A percentile compares a stretch with the other conserved stretches of the same genome.
Evolutionary conservation across 169 alveolate species (phyloP).

Genomic region (Theileria equi): DNA sequence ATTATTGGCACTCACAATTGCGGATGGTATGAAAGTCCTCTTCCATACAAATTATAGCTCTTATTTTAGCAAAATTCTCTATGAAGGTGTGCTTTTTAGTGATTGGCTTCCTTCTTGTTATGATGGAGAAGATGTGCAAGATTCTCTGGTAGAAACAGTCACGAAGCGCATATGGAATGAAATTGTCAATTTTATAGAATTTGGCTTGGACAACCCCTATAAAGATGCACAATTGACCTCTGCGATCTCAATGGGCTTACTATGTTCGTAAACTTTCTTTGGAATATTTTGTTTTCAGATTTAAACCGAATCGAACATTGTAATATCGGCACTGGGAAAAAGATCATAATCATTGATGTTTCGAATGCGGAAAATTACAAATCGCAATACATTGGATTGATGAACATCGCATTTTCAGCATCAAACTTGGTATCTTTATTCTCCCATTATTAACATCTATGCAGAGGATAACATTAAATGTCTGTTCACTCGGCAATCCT

Average conservation of each 20-base stretch:
- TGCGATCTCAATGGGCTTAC: slow-evolving; percentile 45
- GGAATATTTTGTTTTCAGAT: slow-evolving; percentile 5
- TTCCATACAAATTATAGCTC: background rate
- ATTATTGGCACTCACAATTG: slow-evolving; percentile 44
- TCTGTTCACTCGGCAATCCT: slow-evolving; percentile 49
- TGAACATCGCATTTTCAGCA: slow-evolving; percentile 65
- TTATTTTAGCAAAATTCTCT: slow-evolving; percentile 30
- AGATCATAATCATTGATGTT: slow-evolving; percentile 38
- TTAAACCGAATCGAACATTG: slow-evolving; percentile 27
- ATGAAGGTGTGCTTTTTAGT: slow-evolving; percentile 31
- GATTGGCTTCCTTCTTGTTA: slow-evolving; percentile 59
- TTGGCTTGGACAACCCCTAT: slow-evolving; percentile 14
- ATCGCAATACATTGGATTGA: slow-evolving; percentile 58
- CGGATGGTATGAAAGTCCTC: slow-evolving; percentile 23
- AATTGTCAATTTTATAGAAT: slow-evolving; percentile 39
- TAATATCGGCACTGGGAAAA: slow-evolving; percentile 30
- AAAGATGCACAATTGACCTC: slow-evolving; percentile 49
- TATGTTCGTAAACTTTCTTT: slow-evolving; percentile 31
- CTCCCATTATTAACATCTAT: background rate
- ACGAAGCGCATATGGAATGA: slow-evolving; percentile 24
- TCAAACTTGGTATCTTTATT: slow-evolving; percentile 32
- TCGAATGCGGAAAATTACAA: slow-evolving; percentile 42
- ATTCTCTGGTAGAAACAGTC: slow-evolving; percentile 5
- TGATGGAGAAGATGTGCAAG: background rate
- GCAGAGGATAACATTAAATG: slow-evolving; percentile 51